These are phyloP conservation scores for Fusarium sp. DNA, from an alignment of 2,329 filamentous ascomycete genomes.

Conservation along the genomic window DNA sequence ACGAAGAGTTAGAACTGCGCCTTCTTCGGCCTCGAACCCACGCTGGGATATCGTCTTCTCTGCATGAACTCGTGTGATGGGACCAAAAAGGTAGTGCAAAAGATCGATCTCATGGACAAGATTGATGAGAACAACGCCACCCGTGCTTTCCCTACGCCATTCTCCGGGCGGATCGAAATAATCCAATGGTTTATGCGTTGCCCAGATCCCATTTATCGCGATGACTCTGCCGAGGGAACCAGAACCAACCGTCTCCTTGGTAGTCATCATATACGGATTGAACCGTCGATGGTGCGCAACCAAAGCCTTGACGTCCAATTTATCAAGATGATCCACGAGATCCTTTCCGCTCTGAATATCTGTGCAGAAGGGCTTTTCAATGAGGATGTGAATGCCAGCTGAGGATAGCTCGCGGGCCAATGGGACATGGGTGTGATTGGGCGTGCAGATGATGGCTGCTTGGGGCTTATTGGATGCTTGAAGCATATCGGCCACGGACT, in stretches of 20 bases:
- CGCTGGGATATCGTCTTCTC: slow-evolving; percentile 59
- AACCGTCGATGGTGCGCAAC: slow-evolving; percentile 70
- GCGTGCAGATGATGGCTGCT: slow-evolving; percentile 68
- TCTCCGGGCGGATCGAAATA: slow-evolving; percentile 62
- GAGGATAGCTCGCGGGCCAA: slow-evolving; percentile 60
- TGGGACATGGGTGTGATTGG: slow-evolving; percentile 67
- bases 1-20: slow-evolving; percentile 62
- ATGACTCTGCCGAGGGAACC: slow-evolving; percentile 58
- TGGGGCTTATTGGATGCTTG: slow-evolving; percentile 55
- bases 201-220: slow-evolving; percentile 67
- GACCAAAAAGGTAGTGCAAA: slow-evolving; percentile 66
- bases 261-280: slow-evolving; percentile 64
- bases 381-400: slow-evolving; percentile 62
- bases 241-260: slow-evolving; percentile 57
- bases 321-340: slow-evolving; percentile 44
- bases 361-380: slow-evolving; percentile 67
- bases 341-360: slow-evolving; percentile 51
- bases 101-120: slow-evolving; percentile 71
- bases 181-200: slow-evolving; percentile 58
- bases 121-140: slow-evolving; percentile 67
- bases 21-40: slow-evolving; percentile 64
- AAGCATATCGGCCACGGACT: slow-evolving; percentile 56
- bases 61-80: slow-evolving; percentile 62
- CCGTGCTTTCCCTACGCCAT: slow-evolving; percentile 58
- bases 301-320: slow-evolving; percentile 55